Evolutionary conservation across 805 yeast genomes (phyloP).

Genomic region (Huiozyma sinensis): DNA sequence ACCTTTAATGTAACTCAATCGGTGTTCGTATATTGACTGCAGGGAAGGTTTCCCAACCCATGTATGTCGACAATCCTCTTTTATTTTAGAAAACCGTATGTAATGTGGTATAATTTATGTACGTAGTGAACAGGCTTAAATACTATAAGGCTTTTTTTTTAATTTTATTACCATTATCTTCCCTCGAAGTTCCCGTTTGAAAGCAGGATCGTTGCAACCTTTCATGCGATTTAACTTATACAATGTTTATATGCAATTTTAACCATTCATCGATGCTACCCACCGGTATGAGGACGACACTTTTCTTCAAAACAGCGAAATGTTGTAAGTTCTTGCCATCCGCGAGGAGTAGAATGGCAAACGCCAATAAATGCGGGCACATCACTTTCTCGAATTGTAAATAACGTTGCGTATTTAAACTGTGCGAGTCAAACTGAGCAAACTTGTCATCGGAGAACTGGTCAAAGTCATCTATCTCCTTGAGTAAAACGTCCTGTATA

Average conservation of each 20-base stretch:
- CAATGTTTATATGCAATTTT: slow-evolving; percentile 25
- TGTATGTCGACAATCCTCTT: neutral
- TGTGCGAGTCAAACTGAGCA: slow-evolving; percentile 20
- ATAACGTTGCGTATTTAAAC: slow-evolving; percentile 20
- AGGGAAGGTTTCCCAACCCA: too few relatives aligned
- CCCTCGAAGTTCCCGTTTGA: too few relatives aligned
- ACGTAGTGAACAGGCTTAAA: neutral
- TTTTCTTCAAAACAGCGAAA: slow-evolving; percentile 12
- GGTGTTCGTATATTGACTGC: too few relatives aligned
- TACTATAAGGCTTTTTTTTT: too few relatives aligned
- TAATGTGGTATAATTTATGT: neutral
- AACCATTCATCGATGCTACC: slow-evolving; percentile 28
- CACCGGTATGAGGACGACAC: slow-evolving; percentile 18
- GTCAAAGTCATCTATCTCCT: slow-evolving; percentile 12
- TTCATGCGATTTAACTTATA: too few relatives aligned
- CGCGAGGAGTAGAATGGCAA: slow-evolving; percentile 19
- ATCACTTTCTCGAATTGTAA: slow-evolving; percentile 16
- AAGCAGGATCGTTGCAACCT: slow-evolving; percentile 2
- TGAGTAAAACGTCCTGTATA: slow-evolving; percentile 4
- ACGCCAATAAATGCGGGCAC: slow-evolving; percentile 28
- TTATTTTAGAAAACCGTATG: neutral
- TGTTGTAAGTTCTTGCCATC: slow-evolving; percentile 11
- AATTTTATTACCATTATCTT: too few relatives aligned
- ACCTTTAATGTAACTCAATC: neutral
- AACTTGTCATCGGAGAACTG: slow-evolving; percentile 20